Conservation (phyloP, 768 basidiomycete genomes). For the Scleroderma bovista region DNA sequence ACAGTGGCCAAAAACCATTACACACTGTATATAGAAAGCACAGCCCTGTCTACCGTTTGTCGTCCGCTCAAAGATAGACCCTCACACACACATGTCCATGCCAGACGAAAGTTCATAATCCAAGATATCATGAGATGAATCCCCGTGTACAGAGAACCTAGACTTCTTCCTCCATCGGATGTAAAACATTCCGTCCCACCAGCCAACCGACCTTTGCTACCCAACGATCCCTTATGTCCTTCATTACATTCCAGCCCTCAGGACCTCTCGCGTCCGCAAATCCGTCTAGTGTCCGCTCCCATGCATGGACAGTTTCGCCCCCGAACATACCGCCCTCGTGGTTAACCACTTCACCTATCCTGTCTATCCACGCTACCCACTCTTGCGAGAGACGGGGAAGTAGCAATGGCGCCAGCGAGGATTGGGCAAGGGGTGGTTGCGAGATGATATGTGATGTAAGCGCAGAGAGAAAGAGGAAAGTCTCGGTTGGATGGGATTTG, state of each 20-base stretch:
- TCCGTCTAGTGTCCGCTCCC: constrained; percentile 66
- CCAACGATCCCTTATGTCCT: constrained; percentile 58
- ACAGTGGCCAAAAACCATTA: too few species aligned
- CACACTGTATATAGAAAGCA: too few species aligned
- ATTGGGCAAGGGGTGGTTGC: constrained; percentile 63
- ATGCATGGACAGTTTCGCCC: constrained; percentile 57
- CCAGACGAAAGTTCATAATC: too few species aligned
- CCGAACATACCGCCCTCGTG: constrained; percentile 76
- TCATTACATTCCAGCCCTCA: constrained; percentile 37
- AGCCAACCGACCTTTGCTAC: constrained; percentile 75
- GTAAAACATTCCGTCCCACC: constrained; percentile 41
- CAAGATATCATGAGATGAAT: too few species aligned
- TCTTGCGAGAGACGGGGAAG: constrained; percentile 64
- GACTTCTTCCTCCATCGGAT: constrained; percentile 28
- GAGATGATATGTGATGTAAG: constrained; percentile 63
- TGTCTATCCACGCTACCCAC: constrained; percentile 74
- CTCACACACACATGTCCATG: too few species aligned
- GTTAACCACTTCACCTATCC: constrained; percentile 67
- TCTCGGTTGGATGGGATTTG: constrained; percentile 68
- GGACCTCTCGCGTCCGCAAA: constrained; percentile 50
- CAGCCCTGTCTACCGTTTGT: too few species aligned
- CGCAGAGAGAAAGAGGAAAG: constrained; percentile 63
- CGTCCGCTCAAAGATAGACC: too few species aligned
- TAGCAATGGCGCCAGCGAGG: constrained; percentile 50
- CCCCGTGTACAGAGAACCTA: constrained; percentile 1